Base-by-base conservation (phyloP, 495 filamentous ascomycete genomes). In the Friedmanniomyces endolithicus region DNA sequence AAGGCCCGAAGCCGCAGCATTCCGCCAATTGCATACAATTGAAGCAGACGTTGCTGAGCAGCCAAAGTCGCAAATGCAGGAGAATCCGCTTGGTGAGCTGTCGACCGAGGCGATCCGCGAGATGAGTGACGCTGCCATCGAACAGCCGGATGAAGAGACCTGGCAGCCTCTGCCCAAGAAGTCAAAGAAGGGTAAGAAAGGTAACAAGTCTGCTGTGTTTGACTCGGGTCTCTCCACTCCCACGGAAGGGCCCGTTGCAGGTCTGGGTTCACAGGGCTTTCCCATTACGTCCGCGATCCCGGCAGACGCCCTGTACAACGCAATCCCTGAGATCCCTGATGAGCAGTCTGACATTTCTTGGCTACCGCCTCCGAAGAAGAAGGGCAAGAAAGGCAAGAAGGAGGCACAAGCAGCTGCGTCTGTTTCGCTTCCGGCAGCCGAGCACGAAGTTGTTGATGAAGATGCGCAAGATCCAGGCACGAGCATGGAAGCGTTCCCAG, bases 181-280 rank as follows among this genome's bases (percentile, higher is more conserved):
- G 52, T 55, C 44, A 22, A 69, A 69, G 55, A 67, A 70, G 50
- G 63, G 70, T n/a, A 74, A 74, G 60, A 75, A 73, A 52, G 61
- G 39, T 2, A 45, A 45, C 37, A 53, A 53, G 56, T 11, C 20
- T 45, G 16, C 3, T 23, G 17, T 27, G 20, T 14, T 3, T 20
- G 44, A 47, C 7, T 24, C 44, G 37, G 23, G 43, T 16, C n/a
- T 40, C 8, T 1, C 46, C 14, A 25, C 52, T 40, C 63, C 64
- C n/a, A 53, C 56, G n/a, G 55, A 64, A 6, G 6, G 17, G 35
- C 6, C 12, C 6, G 4, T 14, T 41, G 37, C 37, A 41, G 3
- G 6, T 3, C 6, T 19, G 37, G 37, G 16, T 4, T 41, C 12
- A 14, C 14, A 6, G 12, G 14, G 16, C 14, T 14, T 19, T 14